These are phyloP conservation scores for Candida glucosophila DNA, from an alignment of 1,139 yeast genomes.

Conservation along the genomic window DNA sequence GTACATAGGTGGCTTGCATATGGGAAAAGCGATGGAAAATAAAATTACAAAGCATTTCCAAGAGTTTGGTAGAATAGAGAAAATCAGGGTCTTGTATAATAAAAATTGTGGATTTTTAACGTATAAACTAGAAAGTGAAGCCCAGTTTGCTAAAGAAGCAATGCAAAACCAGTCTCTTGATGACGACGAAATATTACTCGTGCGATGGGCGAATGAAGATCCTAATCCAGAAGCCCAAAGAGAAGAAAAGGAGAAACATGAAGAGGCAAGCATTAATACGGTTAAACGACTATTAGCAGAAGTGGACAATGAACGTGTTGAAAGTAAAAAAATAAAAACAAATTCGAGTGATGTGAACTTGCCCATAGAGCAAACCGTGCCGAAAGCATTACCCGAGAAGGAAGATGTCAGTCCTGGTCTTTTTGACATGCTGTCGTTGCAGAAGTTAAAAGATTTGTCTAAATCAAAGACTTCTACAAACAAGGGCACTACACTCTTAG, in stretches of 20 bases:
- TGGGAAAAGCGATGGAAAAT: constrained; percentile 19
- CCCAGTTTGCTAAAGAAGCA: constrained; percentile 93
- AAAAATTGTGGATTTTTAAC: constrained; percentile 78
- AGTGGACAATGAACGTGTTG: too few species aligned
- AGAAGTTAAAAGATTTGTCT: constrained; percentile 3
- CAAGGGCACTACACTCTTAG: too few species aligned
- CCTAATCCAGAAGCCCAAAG: constrained; percentile 66
- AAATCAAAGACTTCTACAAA: too few species aligned
- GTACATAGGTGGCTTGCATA: constrained; percentile 62
- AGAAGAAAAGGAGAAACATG: constrained; percentile 35
- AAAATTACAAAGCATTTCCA: constrained; percentile 42
- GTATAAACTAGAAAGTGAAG: constrained; percentile 57
- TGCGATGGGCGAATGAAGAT: constrained; percentile 88
- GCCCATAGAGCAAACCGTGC: too few species aligned
- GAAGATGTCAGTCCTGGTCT: too few species aligned
- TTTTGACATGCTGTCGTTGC: constrained; percentile 4
- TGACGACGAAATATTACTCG: constrained; percentile 55
- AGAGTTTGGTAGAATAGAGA: constrained; percentile 74
- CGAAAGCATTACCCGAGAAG: too few species aligned
- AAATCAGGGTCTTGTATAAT: constrained; percentile 50
- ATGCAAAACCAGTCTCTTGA: constrained; percentile 73
- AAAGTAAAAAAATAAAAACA: too few species aligned
- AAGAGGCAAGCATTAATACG: constrained; percentile 26
- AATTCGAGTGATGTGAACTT: too few species aligned
- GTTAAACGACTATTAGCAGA: constrained; percentile 20